Percentiles rank a stretch among this genome's conserved stretches.
Evolutionary conservation across 2,329 filamentous ascomycete genomes (phyloP).

Genomic region (Monilinia polystroma): DNA sequence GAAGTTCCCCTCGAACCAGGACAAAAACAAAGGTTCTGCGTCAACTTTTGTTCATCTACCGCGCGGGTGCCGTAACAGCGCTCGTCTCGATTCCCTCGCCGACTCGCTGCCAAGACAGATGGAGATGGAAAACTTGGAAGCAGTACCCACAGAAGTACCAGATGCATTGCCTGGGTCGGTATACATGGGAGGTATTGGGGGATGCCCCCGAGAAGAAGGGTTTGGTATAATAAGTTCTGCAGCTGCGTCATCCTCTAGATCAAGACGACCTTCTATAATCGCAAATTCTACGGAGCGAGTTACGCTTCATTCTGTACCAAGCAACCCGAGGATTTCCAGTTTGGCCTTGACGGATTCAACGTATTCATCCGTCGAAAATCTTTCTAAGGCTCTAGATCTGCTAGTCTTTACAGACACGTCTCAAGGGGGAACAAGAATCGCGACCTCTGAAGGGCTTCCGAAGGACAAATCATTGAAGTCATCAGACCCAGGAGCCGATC

Average conservation of each 20-base stretch:
- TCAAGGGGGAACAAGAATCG: neutral
- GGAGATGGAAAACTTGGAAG: constrained; percentile 4
- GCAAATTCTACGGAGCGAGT: neutral
- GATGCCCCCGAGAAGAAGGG: neutral
- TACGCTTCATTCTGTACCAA: neutral
- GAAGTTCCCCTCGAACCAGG: neutral
- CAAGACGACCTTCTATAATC: neutral
- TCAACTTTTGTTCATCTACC: constrained; percentile 11
- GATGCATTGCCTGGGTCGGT: constrained; percentile 2
- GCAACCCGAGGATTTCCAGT: neutral
- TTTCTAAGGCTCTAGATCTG: neutral
- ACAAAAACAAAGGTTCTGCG: neutral
- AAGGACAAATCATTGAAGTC: neutral
- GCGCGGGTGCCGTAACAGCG: neutral
- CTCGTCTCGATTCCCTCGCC: neutral
- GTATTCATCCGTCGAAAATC: constrained; percentile 10
- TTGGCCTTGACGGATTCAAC: neutral
- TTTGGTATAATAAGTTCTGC: neutral
- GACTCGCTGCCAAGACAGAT: neutral
- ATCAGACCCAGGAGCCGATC: neutral
- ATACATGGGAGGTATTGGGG: neutral
- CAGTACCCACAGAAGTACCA: neutral
- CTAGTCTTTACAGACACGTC: neutral
- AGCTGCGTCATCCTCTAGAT: neutral
- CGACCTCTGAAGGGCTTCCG: neutral